phyloP scores from a whole-genome alignment of 2,329 filamentous ascomycete genomes.

The Penicillium brevicompactum region DNA sequence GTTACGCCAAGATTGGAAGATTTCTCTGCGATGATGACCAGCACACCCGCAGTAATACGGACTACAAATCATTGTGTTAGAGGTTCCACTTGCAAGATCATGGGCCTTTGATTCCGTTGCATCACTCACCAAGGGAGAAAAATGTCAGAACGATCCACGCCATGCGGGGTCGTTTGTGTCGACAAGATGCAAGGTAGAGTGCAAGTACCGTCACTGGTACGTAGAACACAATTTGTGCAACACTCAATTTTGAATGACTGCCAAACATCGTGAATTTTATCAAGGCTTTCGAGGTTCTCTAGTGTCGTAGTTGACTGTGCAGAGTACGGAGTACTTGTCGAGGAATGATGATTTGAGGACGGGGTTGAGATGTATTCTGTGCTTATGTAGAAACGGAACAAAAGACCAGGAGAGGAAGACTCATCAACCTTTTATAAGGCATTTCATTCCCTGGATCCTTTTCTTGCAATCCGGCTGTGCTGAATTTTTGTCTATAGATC shows the following conservation, averaged over 20 bases:
- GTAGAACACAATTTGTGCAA: conserved; percentile 26
- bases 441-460: neutral
- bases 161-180: conserved; percentile 22
- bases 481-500: neutral
- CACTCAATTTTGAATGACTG: conserved; percentile 20
- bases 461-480: neutral
- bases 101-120: neutral
- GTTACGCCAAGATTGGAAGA: conserved; percentile 15
- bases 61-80: conserved; percentile 12
- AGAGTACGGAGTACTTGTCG: neutral
- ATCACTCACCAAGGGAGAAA: conserved; percentile 21
- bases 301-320: neutral
- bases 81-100: neutral
- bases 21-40: conserved; percentile 20
- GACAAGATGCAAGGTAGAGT: conserved; percentile 14
- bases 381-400: neutral
- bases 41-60: conserved; percentile 18
- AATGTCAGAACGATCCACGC: conserved; percentile 23
- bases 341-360: neutral
- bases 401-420: neutral
- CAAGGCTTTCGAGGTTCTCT: conserved; percentile 26
- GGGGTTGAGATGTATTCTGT: neutral
- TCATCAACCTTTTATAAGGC: neutral
- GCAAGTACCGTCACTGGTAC: conserved; percentile 16
- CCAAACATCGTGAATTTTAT: neutral